A percentile compares a stretch with the other conserved stretches of the same genome.
These are phyloP conservation scores for Ascochyta clinopodiicola DNA, from an alignment of 2,329 filamentous ascomycete genomes.

Conservation along the genomic window DNA sequence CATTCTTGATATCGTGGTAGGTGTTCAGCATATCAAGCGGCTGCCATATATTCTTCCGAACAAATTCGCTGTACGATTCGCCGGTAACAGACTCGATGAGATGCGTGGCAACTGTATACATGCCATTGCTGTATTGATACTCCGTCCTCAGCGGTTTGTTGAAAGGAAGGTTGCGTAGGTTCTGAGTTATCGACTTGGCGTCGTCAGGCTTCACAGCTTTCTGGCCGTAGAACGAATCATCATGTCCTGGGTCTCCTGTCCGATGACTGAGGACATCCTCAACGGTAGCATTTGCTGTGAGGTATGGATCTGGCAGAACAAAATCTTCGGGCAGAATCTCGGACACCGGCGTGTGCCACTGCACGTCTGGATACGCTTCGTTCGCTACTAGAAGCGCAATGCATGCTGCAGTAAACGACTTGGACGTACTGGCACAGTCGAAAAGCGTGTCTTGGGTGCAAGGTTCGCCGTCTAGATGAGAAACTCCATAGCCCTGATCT, in stretches of 20 bases:
- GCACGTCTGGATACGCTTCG: slow-evolving; percentile 45
- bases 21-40: slow-evolving; percentile 51
- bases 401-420: slow-evolving; percentile 60
- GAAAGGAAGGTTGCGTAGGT: slow-evolving; percentile 54
- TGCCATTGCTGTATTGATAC: slow-evolving; percentile 61
- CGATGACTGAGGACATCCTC: slow-evolving; percentile 63
- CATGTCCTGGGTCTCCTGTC: slow-evolving; percentile 54
- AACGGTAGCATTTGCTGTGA: slow-evolving; percentile 59
- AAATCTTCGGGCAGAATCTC: slow-evolving; percentile 61
- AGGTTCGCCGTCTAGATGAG: slow-evolving; percentile 39
- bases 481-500: slow-evolving; percentile 40
- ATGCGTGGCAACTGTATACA: slow-evolving; percentile 59
- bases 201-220: slow-evolving; percentile 17
- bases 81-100: slow-evolving; percentile 54
- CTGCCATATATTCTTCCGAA: slow-evolving; percentile 47
- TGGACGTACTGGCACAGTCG: slow-evolving; percentile 63
- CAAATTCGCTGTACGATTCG: slow-evolving; percentile 38
- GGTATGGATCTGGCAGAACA: slow-evolving; percentile 55
- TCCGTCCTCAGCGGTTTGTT: slow-evolving; percentile 50
- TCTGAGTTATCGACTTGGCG: slow-evolving; percentile 22
- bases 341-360: slow-evolving; percentile 58
- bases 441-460: slow-evolving; percentile 56
- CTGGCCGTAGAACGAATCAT: slow-evolving; percentile 19
- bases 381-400: slow-evolving; percentile 59
- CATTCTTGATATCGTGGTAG: slow-evolving; percentile 46